Conservation (phyloP, 1,139 yeast species). For the Yamadazyma pseudoaaseri region DNA sequence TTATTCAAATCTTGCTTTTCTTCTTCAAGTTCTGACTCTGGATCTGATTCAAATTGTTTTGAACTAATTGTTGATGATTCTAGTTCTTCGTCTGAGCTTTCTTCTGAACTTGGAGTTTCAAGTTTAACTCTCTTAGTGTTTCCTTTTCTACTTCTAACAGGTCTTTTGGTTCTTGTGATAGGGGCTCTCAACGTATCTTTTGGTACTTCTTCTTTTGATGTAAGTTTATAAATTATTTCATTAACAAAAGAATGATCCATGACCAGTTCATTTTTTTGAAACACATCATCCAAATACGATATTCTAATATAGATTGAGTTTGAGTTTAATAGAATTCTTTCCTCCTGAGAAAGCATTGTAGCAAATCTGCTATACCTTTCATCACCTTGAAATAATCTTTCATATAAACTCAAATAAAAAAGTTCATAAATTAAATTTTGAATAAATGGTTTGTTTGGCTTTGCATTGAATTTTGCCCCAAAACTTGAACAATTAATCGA, state of each 20-base stretch:
- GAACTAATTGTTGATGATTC: too few relatives aligned
- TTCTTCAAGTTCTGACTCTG: not conserved
- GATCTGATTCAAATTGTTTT: not conserved
- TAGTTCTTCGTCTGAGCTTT: too few relatives aligned
- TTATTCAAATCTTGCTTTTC: too few relatives aligned
- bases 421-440: conserved; percentile 20
- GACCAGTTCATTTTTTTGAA: not conserved
- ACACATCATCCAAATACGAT: conserved; percentile 1
- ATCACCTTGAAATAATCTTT: conserved; percentile 20
- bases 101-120: too few relatives aligned
- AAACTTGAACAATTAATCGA: conserved; percentile 8
- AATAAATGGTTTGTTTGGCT: conserved; percentile 1
- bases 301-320: conserved; percentile 3
- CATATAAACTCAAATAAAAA: conserved; percentile 28
- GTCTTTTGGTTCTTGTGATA: too few relatives aligned
- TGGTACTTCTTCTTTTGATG: not conserved
- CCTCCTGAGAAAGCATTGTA: not conserved
- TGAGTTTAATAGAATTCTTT: not conserved
- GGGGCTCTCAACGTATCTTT: too few relatives aligned
- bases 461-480: conserved; percentile 4
- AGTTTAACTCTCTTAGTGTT: too few relatives aligned
- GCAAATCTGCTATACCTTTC: not conserved
- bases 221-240: not conserved
- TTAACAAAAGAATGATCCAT: not conserved
- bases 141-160: too few relatives aligned